Base-by-base conservation (phyloP, 2,329 filamentous ascomycete species). In the Torrubiellomyces zombiae region DNA sequence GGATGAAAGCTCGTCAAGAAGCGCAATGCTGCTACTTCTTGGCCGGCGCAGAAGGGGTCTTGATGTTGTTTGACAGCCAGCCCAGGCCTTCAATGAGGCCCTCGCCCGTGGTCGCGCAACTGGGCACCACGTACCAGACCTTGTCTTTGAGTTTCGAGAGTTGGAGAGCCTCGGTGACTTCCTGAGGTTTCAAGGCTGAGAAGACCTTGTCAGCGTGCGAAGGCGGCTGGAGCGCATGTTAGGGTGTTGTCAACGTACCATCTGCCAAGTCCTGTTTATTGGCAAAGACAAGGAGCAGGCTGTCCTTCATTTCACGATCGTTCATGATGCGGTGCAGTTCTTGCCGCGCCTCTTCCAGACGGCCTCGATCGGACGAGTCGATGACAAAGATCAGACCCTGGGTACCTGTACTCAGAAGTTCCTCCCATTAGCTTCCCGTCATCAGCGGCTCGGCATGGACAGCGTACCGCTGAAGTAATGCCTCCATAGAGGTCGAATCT, bases 361-460 rank as follows among this genome's bases (percentile, higher is more conserved):
- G 78, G 40, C 71, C 74, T 37, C 75, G 79, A 55, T 95, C 89
- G 44, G 81, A 89, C 34, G 80, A 91, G 60, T 98, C 89, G 45
- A 98, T 82, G 40, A 98, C 89, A 61, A 95, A 98, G 59, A 98
- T 94, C 43, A 98, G 69, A 45, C 85, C 89, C 61, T 95, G 89
- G 31, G 89, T 95, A 47, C 85, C 76, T 89, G 49, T 24, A 21
- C 14, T 7, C 7, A 30, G n/a, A 29, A 15, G n/a, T n/a, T n/a
- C n/a, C n/a, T n/a, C n/a, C n/a, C n/a, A n/a, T n/a, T n/a, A n/a
- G n/a, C n/a, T n/a, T n/a, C n/a, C n/a, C n/a, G n/a, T n/a, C n/a
- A n/a, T n/a, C n/a, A n/a, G n/a, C n/a, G n/a, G n/a, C n/a, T n/a
- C n/a, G n/a, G n/a, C n/a, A n/a, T n/a, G n/a, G 10, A 11, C 18